phyloP scores from a whole-genome alignment of 495 filamentous ascomycete species.

The Tricharina praecox region DNA sequence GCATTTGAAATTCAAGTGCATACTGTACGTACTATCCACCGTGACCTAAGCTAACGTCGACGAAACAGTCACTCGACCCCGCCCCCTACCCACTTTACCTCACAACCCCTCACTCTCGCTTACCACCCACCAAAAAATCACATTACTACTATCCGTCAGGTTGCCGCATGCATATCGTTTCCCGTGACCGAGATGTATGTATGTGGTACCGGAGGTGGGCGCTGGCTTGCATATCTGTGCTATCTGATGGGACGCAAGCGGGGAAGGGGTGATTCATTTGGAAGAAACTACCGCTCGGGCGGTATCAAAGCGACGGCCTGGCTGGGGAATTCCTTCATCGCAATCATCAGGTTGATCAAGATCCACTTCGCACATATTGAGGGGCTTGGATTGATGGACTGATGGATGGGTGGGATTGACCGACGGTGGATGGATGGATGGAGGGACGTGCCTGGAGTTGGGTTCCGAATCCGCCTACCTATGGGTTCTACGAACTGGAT shows the following conservation, averaged over 20 bases:
- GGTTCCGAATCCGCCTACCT: background rate
- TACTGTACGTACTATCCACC: too few relatives aligned
- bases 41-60: too few relatives aligned
- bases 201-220: constrained; percentile 3
- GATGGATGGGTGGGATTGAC: background rate
- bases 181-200: constrained; percentile 2
- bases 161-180: constrained; percentile 6
- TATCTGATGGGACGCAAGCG: background rate
- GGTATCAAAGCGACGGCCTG: too few relatives aligned
- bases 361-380: background rate
- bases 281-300: too few relatives aligned
- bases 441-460: too few relatives aligned
- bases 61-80: background rate
- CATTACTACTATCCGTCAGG: background rate
- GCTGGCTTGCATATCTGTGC: background rate
- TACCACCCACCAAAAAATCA: background rate
- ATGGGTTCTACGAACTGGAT: background rate
- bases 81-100: background rate
- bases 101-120: background rate
- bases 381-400: background rate
- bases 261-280: too few relatives aligned
- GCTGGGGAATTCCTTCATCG: too few relatives aligned
- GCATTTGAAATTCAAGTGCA: too few relatives aligned
- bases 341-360: background rate
- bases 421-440: background rate